phyloP scores from a whole-genome alignment of 768 basidiomycete genomes.

The Cyclocybe aegerita region DNA sequence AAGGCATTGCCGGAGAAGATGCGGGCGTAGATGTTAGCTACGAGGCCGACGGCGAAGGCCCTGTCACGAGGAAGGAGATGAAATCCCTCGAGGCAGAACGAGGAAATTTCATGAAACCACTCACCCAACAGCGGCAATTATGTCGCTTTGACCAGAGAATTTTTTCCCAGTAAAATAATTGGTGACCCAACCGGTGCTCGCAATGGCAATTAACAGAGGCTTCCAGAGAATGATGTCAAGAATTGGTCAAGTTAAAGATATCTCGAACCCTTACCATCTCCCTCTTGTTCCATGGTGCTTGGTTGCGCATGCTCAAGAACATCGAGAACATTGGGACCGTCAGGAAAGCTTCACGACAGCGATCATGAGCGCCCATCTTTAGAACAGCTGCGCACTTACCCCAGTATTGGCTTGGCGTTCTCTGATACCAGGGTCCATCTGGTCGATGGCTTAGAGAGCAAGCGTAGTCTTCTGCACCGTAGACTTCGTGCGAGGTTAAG shows the following conservation, averaged over 20 bases:
- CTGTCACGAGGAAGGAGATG: constrained; percentile 28
- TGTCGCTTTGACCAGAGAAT: constrained; percentile 71
- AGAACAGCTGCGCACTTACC: constrained; percentile 40
- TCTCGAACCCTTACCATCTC: constrained; percentile 47
- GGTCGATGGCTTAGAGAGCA: constrained; percentile 59
- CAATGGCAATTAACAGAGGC: constrained; percentile 55
- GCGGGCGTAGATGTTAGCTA: constrained; percentile 76
- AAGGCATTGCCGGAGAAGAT: constrained; percentile 75
- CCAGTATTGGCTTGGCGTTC: constrained; percentile 71
- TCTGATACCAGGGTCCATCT: constrained; percentile 70
- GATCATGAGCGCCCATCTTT: not conserved
- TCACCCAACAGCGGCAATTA: constrained; percentile 74
- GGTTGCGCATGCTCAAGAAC: constrained; percentile 64
- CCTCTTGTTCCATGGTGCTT: constrained; percentile 54
- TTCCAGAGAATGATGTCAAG: not conserved
- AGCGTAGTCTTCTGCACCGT: constrained; percentile 56
- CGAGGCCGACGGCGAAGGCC: constrained; percentile 77
- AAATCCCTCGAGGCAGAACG: constrained; percentile 1
- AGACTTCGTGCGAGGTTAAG: constrained; percentile 45
- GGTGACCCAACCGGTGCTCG: constrained; percentile 73
- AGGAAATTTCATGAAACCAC: constrained; percentile 12
- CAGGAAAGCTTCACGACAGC: constrained; percentile 49
- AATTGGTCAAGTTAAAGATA: not conserved
- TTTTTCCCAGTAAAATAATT: constrained; percentile 68
- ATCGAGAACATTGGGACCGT: constrained; percentile 71